Base-by-base conservation (phyloP, 805 yeast genomes). In the Candida schatavii region DNA sequence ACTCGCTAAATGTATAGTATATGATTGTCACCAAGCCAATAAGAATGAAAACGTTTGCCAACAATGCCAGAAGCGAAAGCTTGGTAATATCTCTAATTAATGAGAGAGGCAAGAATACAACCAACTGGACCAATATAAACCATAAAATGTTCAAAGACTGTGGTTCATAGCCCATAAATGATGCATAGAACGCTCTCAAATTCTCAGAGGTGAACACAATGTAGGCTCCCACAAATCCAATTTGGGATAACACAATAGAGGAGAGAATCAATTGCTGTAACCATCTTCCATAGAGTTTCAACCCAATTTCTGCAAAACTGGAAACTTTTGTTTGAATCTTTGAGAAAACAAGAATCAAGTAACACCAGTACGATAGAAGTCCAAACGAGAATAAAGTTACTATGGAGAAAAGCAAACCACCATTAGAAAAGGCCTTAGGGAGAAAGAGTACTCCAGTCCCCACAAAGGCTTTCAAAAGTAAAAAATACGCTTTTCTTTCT, bases 161-260 rank as follows among this genome's bases (percentile, higher is more conserved):
- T 1, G 73, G 44, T 3, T 71, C 54, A 9, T 60, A 46, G 3
- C 66, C 62, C n/a, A 78, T 66, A 1, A 80, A 70, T 52, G 80
- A 81, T 4, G 54, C 52, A 2, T 78, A 42, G 53, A 86, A 85
- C 0, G 91, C 89, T 31, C 72, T 66, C 23, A 85, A 52, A 56
- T 85, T 86, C 46, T 83, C 85, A 1, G 87, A 78, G 0, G 91
- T 84, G 61, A 86, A 86, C 2, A 86, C 86, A 49, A 84, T 81
- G 57, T 86, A 86, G 0, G 93, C 88, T 13, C 87, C 87, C 7
- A 84, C 85, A 56, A 86, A 86, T 0, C 95, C 95, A 43, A 86
- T 64, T 57, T 86, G 95, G 0, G 91, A 81, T 11, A 84, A 52
- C 10, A 83, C 77, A 41, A 86, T 74, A 1, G 91, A 83, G 11